Evolutionary conservation across 1,284 basidiomycete species (phyloP).

Genomic region (Athelia psychrophila): DNA sequence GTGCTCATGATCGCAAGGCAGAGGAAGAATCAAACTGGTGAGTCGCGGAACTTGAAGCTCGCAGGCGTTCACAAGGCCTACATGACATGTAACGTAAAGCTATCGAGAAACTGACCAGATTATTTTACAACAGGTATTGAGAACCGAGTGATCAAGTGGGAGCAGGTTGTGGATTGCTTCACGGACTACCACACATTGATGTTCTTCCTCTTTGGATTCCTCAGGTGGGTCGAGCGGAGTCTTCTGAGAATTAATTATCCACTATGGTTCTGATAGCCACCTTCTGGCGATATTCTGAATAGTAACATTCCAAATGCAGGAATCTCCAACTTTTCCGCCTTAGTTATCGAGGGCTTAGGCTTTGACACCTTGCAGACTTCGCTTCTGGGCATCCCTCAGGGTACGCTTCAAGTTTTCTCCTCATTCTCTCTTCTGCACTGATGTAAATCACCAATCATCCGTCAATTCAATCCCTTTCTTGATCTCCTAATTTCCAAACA

Average conservation of each 20-base stretch:
- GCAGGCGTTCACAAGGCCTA: no score
- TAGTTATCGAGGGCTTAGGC: constrained; percentile 39
- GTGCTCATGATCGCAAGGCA: constrained; percentile 31
- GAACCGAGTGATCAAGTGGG: no score
- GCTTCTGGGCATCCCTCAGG: no score
- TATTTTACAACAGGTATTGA: constrained; percentile 23
- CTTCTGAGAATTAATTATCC: no score
- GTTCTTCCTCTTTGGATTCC: constrained; percentile 27
- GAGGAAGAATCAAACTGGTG: constrained; percentile 22
- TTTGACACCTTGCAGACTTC: constrained; percentile 37
- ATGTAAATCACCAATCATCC: constrained; percentile 35
- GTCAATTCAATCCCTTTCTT: constrained; percentile 23
- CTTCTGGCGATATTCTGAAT: no score
- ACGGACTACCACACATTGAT: constrained; percentile 26
- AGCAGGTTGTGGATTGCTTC: constrained; percentile 28
- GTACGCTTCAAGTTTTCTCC: no score
- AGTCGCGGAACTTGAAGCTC: constrained; percentile 18
- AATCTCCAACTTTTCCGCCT: constrained; percentile 24
- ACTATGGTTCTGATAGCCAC: no score
- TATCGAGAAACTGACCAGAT: neutral
- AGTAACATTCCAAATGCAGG: constrained; percentile 15
- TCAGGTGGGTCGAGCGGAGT: no score
- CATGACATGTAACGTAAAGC: constrained; percentile 9
- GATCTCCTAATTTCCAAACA: no score
- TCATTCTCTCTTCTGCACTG: no score